Conservation (phyloP, 257 asterid species). For the Paraleonurus japonicus region DNA sequence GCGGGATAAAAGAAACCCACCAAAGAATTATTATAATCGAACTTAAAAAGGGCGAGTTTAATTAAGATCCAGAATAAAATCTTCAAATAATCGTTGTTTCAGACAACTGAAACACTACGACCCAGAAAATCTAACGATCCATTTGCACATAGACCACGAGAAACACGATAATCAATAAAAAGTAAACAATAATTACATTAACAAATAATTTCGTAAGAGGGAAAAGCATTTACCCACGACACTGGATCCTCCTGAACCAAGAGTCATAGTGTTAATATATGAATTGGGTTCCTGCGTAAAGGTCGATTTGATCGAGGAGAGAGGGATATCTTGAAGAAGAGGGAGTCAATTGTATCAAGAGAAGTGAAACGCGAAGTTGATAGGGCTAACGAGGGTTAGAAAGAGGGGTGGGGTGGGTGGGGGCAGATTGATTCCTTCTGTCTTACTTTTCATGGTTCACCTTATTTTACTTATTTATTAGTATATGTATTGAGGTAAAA, state of each 20-base stretch:
- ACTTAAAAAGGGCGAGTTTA: not conserved
- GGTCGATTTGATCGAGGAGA: conserved; percentile 39
- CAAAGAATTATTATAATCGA: not conserved
- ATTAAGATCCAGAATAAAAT: conserved; percentile 19
- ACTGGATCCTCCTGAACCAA: conserved; percentile 38
- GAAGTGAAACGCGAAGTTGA: too few relatives aligned
- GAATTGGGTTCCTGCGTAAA: conserved; percentile 16
- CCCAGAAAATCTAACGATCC: conserved; percentile 11
- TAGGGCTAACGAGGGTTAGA: too few relatives aligned
- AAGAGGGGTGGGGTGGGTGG: too few relatives aligned
- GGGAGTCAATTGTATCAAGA: too few relatives aligned
- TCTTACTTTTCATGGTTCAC: too few relatives aligned
- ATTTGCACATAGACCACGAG: conserved; percentile 5
- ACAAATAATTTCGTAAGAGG: not conserved
- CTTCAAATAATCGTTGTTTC: not conserved
- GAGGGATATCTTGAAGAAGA: not conserved
- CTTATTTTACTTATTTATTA: too few relatives aligned
- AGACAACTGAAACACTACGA: not conserved
- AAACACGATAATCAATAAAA: not conserved
- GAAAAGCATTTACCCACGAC: conserved; percentile 39
- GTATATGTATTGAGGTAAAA: too few relatives aligned
- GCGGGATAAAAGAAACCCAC: not conserved
- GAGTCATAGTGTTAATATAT: conserved; percentile 41
- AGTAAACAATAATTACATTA: not conserved
- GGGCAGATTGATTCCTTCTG: too few relatives aligned